A percentile compares a stretch with the other conserved stretches of the same genome.
Conservation (phyloP, 306 rosid species). For the Pyrus betulifolia region DNA sequence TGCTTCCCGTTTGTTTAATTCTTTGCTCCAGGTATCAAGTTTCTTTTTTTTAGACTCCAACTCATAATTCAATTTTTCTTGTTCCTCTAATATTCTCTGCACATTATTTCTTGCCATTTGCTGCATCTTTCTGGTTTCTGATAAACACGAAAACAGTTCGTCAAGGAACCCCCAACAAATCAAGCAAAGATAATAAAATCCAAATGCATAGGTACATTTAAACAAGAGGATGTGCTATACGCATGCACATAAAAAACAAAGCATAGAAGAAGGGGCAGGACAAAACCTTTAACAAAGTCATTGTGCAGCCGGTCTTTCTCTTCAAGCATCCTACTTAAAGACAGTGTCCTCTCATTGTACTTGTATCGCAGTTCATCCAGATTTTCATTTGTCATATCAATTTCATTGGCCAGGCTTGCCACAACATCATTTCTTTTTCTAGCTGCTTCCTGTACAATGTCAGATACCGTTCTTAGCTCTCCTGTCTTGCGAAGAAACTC, state of each 20-base stretch:
- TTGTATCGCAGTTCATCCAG: slow-evolving; percentile 52
- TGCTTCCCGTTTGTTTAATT: slow-evolving; percentile 78
- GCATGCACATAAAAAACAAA: background rate
- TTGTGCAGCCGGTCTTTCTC: slow-evolving; percentile 74
- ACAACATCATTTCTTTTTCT: slow-evolving; percentile 53
- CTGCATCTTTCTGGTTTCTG: slow-evolving; percentile 81
- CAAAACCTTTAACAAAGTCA: slow-evolving; percentile 68
- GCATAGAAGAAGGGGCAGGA: background rate
- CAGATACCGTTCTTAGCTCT: slow-evolving; percentile 66
- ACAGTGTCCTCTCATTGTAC: slow-evolving; percentile 69
- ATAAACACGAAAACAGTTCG: background rate
- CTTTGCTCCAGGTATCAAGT: slow-evolving; percentile 82
- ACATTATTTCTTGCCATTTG: slow-evolving; percentile 57
- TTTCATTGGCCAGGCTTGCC: slow-evolving; percentile 53
- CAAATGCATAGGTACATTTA: background rate
- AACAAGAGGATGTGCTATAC: background rate
- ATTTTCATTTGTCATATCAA: slow-evolving; percentile 64
- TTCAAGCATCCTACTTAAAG: slow-evolving; percentile 74
- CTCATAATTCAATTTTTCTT: slow-evolving; percentile 65
- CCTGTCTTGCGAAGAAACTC: slow-evolving; percentile 74
- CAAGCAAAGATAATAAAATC: background rate
- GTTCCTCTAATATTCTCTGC: slow-evolving; percentile 64
- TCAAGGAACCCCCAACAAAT: background rate
- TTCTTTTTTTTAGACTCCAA: slow-evolving; percentile 67
- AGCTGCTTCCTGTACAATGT: slow-evolving; percentile 68